Evolutionary conservation across 2,329 filamentous ascomycete species (phyloP).

Genomic region (Atkinsonella texensis): DNA sequence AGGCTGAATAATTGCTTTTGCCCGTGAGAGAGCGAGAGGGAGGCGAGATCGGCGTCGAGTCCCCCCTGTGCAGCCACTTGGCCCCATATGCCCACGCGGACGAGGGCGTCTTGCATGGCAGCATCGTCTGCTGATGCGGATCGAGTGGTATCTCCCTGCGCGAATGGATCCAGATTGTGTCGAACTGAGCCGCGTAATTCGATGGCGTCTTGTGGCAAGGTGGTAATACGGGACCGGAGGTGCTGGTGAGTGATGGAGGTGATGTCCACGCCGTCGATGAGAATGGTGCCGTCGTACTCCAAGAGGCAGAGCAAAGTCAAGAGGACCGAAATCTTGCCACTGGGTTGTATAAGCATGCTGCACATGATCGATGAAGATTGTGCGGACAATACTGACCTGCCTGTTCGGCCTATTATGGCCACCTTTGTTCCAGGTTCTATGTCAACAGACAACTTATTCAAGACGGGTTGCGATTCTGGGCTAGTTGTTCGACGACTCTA

Average conservation of each 20-base stretch:
- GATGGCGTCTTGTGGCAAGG: slow-evolving; percentile 17
- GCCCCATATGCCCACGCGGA: slow-evolving; percentile 8
- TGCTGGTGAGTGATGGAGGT: slow-evolving; percentile 9
- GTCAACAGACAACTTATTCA: slow-evolving; percentile 7
- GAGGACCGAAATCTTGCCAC: slow-evolving; percentile 11
- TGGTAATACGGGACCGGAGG: slow-evolving; percentile 18
- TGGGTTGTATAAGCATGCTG: neutral
- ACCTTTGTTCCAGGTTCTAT: slow-evolving; percentile 11
- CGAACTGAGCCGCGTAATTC: slow-evolving; percentile 6
- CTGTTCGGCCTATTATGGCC: slow-evolving; percentile 11
- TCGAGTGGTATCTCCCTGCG: too few species aligned
- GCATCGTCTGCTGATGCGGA: slow-evolving; percentile 4
- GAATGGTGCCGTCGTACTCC: slow-evolving; percentile 1
- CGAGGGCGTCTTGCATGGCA: slow-evolving; percentile 5
- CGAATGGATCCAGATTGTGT: too few species aligned
- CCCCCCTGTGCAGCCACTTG: slow-evolving; percentile 2
- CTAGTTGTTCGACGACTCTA: too few species aligned
- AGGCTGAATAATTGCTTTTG: slow-evolving; percentile 10
- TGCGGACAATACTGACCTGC: neutral
- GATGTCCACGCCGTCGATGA: slow-evolving; percentile 17
- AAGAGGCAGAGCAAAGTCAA: too few species aligned
- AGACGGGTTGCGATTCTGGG: neutral
- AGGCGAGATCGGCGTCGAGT: slow-evolving; percentile 6
- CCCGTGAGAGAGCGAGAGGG: slow-evolving; percentile 5
- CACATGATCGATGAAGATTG: too few species aligned